Base-by-base conservation (phyloP, 192 early-diverging fungal species). In the Coemansia sp. region DNA sequence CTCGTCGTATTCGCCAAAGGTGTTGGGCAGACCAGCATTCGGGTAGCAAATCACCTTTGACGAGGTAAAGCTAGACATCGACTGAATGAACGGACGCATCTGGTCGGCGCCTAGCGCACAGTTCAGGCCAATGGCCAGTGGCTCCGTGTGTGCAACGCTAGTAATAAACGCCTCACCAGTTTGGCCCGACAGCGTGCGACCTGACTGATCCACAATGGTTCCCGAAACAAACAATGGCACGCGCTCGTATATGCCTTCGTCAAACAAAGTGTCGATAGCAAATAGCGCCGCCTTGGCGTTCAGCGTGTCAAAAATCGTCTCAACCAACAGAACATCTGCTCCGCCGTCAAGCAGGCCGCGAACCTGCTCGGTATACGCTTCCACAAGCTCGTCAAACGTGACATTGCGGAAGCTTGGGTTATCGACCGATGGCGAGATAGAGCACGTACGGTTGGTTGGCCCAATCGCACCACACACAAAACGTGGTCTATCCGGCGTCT, bases 251-350 rank as follows among this genome's bases (percentile, higher is more conserved):
- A 85, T 86, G 38, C 88, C 88, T 47, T 92, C 89, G 26, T 92
- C 87, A 62, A 95, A 91, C 38, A 92, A 81, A 6, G 85, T 66
- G 76, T 96, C 94, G 67, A 96, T 90, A 12, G 96, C 96, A 83
- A 87, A 98, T 35, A 96, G 70, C 2, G 93, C 96, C 3, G 96
- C 96, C 80, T 98, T 98, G 57, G 93, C 92, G 63, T 98, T 98
- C n/a, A 95, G 80, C 19, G 96, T 98, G 76, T 98, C 96, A 66
- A 98, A 98, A 72, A 98, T 93, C 31, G 96, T 98, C 72, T 98
- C 96, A 1, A 98, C 92, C 69, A 98, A 83, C 12, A 98, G 77
- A 59, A 95, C 87, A 66, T 98, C 96, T 4, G 92, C 76, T 5
- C 96, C 96, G 67, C 96, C 96, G 68, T 98, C 96, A 61, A 98